Conservation (phyloP, 2,329 filamentous ascomycete genomes). For the Magnaporthiopsis incrustans region DNA sequence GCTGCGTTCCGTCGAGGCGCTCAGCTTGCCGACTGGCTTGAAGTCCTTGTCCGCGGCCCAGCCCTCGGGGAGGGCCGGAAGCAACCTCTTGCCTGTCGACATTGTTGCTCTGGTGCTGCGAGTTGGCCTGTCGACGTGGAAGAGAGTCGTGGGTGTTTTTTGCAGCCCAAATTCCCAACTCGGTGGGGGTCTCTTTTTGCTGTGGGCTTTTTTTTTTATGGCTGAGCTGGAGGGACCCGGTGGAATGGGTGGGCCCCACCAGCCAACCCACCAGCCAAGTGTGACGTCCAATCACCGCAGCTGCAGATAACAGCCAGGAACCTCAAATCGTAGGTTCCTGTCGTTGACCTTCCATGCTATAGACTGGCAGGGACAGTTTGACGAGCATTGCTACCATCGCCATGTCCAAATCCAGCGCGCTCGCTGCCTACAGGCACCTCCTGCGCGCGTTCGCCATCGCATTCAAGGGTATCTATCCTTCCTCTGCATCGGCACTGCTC, state of each 20-base stretch:
- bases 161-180: neutral
- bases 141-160: neutral
- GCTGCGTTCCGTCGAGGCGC: slow-evolving; percentile 70
- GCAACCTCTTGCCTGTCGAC: slow-evolving; percentile 50
- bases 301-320: neutral
- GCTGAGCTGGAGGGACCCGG: neutral
- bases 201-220: neutral
- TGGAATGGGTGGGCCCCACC: neutral
- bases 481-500: neutral
- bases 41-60: slow-evolving; percentile 91
- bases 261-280: no score
- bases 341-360: neutral
- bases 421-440: slow-evolving; percentile 5
- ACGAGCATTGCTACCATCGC: neutral
- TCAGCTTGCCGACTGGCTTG: slow-evolving; percentile 72
- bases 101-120: neutral
- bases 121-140: neutral
- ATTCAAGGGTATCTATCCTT: slow-evolving; percentile 3
- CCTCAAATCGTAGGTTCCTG: neutral
- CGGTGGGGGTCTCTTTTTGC: neutral
- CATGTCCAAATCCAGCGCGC: neutral
- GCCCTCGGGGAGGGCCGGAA: slow-evolving; percentile 69
- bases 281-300: neutral
- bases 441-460: slow-evolving; percentile 5
- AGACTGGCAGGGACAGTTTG: neutral